Percentiles rank a stretch among this genome's conserved stretches.
Evolutionary conservation across 2,329 filamentous ascomycete species (phyloP).

Genomic region (Pyricularia pennisetigena): DNA sequence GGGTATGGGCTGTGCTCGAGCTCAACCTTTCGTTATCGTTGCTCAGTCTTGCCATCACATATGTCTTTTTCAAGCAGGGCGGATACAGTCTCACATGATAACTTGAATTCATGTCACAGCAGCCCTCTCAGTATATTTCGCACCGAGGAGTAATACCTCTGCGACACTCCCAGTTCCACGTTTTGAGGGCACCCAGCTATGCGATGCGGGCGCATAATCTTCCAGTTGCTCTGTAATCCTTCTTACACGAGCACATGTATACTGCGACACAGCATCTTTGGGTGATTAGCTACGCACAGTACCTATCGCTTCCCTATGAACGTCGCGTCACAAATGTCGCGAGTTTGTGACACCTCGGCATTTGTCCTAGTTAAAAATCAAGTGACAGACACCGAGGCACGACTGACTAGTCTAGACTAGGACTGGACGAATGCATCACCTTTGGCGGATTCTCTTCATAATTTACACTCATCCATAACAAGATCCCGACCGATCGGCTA

Average conservation of each 20-base stretch:
- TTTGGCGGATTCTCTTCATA: neutral
- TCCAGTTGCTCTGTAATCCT: neutral
- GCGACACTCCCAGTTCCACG: neutral
- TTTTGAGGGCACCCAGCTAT: neutral
- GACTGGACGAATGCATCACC: neutral
- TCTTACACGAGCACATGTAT: neutral
- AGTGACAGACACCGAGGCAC: neutral
- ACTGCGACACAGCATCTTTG: neutral
- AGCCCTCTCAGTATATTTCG: neutral
- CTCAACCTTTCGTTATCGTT: slow-evolving; percentile 61
- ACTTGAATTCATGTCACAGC: slow-evolving; percentile 1
- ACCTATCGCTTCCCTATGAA: neutral
- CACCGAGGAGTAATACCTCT: neutral
- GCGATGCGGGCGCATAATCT: neutral
- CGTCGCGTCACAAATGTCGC: too few relatives aligned
- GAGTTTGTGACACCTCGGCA: neutral
- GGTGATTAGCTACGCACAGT: neutral
- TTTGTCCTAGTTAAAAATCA: neutral
- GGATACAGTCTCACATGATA: slow-evolving; percentile 36
- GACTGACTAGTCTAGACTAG: neutral
- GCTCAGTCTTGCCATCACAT: slow-evolving; percentile 36
- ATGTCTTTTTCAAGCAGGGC: slow-evolving; percentile 33
- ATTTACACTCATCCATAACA: neutral
- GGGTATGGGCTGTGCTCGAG: slow-evolving; percentile 91
- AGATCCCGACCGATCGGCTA: neutral